Evolutionary conservation across 2,329 filamentous ascomycete genomes (phyloP), one percentile per base, ranked within the genome.

Genomic region (Fusarium mangiferae): DNA sequence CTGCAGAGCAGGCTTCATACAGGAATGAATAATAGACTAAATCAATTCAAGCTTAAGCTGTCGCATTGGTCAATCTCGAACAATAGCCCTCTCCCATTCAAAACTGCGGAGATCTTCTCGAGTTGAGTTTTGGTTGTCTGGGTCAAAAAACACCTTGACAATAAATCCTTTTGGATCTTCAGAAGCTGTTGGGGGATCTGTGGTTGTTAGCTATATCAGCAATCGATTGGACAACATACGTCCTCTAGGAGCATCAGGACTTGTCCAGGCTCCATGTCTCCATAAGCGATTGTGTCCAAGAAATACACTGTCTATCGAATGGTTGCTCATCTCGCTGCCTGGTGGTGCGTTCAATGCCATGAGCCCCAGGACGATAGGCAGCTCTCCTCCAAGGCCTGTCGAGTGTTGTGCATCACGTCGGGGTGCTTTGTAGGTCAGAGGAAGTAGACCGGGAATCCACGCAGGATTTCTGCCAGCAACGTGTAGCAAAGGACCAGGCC

Each of bases 381-480:
- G 59, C n/a, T 83, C 79, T 22, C 84, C 84, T 3, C 80, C 78
- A 2, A 85, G 79, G 0, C 84, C 83, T 1, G 11, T 24, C 0
- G 84, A 84, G 0, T 10, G 49, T 7, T 56, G 74, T 3, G 64
- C 14, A 10, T 41, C 20, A 6, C 45, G 2, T 7, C 14, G 6
- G 1, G 75, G 75, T 38, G 77, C 77, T 24, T 42, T 56, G 64
- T 83, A 85, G 3, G 75, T 76, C 20, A 20, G 13, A 1, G 83
- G 84, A 4, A 85, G 74, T 18, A 85, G 68, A 14, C 73, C 66
- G 1, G 83, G 83, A 6, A 85, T 80, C 83, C 84, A 85, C n/a
- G 72, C 78, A 1, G 84, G 79, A 2, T 66, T 62, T 1, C 44
- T 49, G 1, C 83, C 84, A 3, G 78, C 79, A 6, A 81, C 81